These are phyloP conservation scores for Tetrahymena borealis DNA, from an alignment of 73 alveolate genomes.

Conservation along the genomic window DNA sequence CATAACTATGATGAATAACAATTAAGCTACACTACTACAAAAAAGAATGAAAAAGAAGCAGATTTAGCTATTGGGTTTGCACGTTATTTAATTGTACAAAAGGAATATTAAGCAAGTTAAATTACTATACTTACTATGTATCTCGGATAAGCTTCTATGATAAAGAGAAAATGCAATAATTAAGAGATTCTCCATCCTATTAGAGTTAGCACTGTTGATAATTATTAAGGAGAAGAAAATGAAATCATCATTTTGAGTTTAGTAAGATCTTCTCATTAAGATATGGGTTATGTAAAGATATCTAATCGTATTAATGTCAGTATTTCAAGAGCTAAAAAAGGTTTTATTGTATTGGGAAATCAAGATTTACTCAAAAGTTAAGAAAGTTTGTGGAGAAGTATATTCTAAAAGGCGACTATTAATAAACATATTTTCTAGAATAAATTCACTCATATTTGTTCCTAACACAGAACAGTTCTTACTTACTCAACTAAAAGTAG, in stretches of 20 bases:
- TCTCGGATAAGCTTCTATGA: slow-evolving; percentile 55
- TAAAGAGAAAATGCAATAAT: slow-evolving; percentile 23
- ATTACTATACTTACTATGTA: slow-evolving; percentile 74
- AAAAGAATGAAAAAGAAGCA: slow-evolving; percentile 71
- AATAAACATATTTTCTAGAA: slow-evolving; percentile 31
- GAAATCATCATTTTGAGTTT: slow-evolving; percentile 72
- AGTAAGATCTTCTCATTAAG: slow-evolving; percentile 61
- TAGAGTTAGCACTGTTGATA: slow-evolving; percentile 76
- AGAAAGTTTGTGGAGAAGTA: background rate
- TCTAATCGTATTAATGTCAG: slow-evolving; percentile 83
- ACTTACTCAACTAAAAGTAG: background rate
- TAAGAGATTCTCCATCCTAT: background rate
- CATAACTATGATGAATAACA: slow-evolving; percentile 58
- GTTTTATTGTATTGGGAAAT: slow-evolving; percentile 80
- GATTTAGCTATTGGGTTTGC: slow-evolving; percentile 53
- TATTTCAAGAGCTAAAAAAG: slow-evolving; percentile 81
- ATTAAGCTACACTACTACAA: slow-evolving; percentile 50
- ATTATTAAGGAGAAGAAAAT: slow-evolving; percentile 89
- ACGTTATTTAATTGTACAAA: slow-evolving; percentile 40
- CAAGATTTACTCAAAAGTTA: slow-evolving; percentile 51
- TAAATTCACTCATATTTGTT: slow-evolving; percentile 17
- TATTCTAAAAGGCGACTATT: slow-evolving; percentile 10
- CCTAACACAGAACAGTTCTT: background rate
- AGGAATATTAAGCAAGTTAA: slow-evolving; percentile 45
- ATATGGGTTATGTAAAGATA: slow-evolving; percentile 71